Base-by-base conservation (phyloP, 345 rosid species). In the Psidium guajava region DNA sequence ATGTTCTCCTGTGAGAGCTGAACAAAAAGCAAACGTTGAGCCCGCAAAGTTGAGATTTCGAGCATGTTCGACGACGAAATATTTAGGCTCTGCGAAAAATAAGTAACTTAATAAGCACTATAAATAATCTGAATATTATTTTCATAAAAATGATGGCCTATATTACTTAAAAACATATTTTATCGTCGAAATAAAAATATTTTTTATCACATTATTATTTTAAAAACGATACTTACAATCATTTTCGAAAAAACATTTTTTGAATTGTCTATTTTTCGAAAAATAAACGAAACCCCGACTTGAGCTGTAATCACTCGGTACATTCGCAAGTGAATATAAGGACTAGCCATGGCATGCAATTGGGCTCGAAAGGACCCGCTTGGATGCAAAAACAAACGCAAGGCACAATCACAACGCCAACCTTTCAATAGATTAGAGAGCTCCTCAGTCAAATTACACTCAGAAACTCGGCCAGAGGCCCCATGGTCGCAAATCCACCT, bases 401-500 rank as follows among this genome's bases (percentile, higher is more conserved):
- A 69, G 14, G 77, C 47, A 69, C 77, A 1, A 36, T 18, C 47
- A 36, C 25, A 36, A 2, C 3, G 9, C 47, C 77, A 32, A 18
- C 24, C 24, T 18, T 8, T 24, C 82, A 64, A 57, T 13, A 44
- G 20, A 56, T 18, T 2, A 40, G 28, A 11, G 44, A 36, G 22
- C 12, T 24, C 50, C 69, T 89, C 91, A 89, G 57, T 55, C 57
- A 25, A 25, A 91, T 81, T 44, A 47, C 81, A 86, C 87, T 56
- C 57, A 91, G 13, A 83, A 91, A 86, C 84, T 93, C 90, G 3
- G 87, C 88, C 20, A 90, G 88, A 69, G 87, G 88, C 54, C 84
- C 91, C 55, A 91, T 85, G 61, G 93, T 90, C 24, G 73, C 89
- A 83, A 90, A 22, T 54, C 96, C 95, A 51, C 93, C 95, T 87